A percentile compares a stretch with the other conserved stretches of the same genome.
These are phyloP conservation scores for Lipomyces yamanashiensis DNA, from an alignment of 805 yeast genomes.

Conservation along the genomic window DNA sequence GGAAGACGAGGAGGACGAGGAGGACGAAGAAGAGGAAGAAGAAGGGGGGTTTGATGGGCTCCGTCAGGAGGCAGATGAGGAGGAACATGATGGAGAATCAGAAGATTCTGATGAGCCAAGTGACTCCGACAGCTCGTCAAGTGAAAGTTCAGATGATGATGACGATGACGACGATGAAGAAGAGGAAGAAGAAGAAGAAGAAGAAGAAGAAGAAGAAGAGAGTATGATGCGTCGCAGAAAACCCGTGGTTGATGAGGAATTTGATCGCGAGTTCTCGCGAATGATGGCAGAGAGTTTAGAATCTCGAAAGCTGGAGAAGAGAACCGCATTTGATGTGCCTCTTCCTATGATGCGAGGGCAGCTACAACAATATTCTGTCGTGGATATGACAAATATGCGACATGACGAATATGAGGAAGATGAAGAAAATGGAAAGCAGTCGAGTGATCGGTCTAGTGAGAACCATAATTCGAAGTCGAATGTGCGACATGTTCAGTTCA, in stretches of 20 bases:
- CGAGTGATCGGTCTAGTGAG: neutral
- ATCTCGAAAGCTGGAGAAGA: constrained; percentile 29
- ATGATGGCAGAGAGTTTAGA: constrained; percentile 36
- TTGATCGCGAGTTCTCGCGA: constrained; percentile 35
- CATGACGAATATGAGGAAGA: constrained; percentile 7
- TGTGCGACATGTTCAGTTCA: constrained; percentile 24
- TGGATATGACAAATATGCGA: constrained; percentile 17
- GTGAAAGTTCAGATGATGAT: constrained; percentile 3
- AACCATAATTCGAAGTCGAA: neutral
- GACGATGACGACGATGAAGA: constrained; percentile 15
- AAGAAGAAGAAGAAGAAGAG: constrained; percentile 23
- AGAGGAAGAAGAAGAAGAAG: constrained; percentile 17
- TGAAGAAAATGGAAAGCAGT: neutral
- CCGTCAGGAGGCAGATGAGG: constrained; percentile 16
- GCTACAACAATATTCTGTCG: constrained; percentile 19
- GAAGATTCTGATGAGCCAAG: constrained; percentile 15
- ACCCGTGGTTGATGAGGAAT: constrained; percentile 34
- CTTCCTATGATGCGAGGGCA: constrained; percentile 29
- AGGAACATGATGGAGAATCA: constrained; percentile 14
- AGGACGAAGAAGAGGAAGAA: constrained; percentile 22
- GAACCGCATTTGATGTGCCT: constrained; percentile 36
- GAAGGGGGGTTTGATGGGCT: constrained; percentile 19
- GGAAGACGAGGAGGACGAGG: neutral
- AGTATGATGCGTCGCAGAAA: constrained; percentile 3
- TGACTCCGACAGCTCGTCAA: constrained; percentile 8